Evolutionary conservation across 441 rosid genomes (phyloP).

Genomic region (Corymbia calophylla): DNA sequence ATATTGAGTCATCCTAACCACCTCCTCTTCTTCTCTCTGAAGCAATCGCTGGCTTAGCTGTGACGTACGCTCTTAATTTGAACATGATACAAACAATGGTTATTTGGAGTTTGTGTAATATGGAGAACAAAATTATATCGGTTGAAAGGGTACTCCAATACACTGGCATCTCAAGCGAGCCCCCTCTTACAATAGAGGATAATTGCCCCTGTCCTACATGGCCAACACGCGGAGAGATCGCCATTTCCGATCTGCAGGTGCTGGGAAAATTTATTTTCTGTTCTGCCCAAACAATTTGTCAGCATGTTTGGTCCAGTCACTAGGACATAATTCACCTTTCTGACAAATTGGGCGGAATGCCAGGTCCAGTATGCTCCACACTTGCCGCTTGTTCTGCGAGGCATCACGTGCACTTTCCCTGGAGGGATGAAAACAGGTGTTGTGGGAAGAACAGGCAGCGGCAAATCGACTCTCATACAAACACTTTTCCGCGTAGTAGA

Average conservation of each 20-base stretch:
- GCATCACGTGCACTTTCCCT: neutral
- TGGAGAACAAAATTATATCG: conserved; percentile 80
- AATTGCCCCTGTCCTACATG: conserved; percentile 46
- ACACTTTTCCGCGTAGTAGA: neutral
- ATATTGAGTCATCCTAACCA: neutral
- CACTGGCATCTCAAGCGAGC: conserved; percentile 60
- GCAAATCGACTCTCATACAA: neutral
- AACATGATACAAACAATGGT: conserved; percentile 62
- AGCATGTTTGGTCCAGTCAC: neutral
- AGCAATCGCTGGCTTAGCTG: conserved; percentile 89
- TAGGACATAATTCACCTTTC: neutral
- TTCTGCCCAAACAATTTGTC: neutral
- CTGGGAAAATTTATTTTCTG: neutral
- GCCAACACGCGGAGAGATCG: conserved; percentile 67
- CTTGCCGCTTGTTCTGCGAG: neutral
- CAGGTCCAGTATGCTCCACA: neutral
- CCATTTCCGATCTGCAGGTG: conserved; percentile 61
- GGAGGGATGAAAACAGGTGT: neutral
- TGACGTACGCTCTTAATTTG: conserved; percentile 76
- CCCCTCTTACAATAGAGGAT: conserved; percentile 66
- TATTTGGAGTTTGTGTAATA: conserved; percentile 51
- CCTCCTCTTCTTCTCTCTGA: neutral
- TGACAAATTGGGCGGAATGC: neutral
- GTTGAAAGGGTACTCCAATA: conserved; percentile 92
- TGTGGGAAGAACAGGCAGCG: neutral